Conservation (phyloP, 2,329 filamentous ascomycete genomes). For the Apiospora hydei region DNA sequence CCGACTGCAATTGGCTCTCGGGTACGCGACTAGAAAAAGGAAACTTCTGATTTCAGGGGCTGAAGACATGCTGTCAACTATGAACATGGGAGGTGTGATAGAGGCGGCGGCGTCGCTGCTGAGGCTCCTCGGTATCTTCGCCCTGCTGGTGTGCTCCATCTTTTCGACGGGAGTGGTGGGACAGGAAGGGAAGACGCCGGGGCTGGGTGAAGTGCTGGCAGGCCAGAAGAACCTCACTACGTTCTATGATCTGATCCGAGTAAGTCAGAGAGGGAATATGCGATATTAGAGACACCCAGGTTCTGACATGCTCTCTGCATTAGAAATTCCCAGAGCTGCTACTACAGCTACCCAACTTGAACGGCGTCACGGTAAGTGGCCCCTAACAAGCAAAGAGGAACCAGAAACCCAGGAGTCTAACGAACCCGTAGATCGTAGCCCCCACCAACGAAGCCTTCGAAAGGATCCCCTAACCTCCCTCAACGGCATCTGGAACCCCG, state of each 20-base stretch:
- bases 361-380: conserved; percentile 52
- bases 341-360: conserved; percentile 50
- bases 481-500: conserved; percentile 52
- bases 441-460: conserved; percentile 66
- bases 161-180: not conserved
- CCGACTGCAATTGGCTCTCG: too few relatives aligned
- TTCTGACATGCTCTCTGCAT: not conserved
- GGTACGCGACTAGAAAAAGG: not conserved
- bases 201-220: conserved; percentile 50
- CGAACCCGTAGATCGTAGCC: conserved; percentile 54
- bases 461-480: conserved; percentile 60
- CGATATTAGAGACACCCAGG: not conserved
- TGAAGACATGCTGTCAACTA: not conserved
- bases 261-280: conserved; percentile 29
- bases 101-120: not conserved
- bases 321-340: conserved; percentile 56
- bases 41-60: not conserved
- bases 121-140: not conserved
- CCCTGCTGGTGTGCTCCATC: not conserved
- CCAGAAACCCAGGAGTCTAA: not conserved
- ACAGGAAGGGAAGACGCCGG: conserved; percentile 33
- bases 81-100: not conserved
- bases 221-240: conserved; percentile 51
- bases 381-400: not conserved
- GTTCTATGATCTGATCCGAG: conserved; percentile 53